These are phyloP conservation scores for Capsicum chinense DNA, from an alignment of 257 asterid genomes.

Conservation along the genomic window DNA sequence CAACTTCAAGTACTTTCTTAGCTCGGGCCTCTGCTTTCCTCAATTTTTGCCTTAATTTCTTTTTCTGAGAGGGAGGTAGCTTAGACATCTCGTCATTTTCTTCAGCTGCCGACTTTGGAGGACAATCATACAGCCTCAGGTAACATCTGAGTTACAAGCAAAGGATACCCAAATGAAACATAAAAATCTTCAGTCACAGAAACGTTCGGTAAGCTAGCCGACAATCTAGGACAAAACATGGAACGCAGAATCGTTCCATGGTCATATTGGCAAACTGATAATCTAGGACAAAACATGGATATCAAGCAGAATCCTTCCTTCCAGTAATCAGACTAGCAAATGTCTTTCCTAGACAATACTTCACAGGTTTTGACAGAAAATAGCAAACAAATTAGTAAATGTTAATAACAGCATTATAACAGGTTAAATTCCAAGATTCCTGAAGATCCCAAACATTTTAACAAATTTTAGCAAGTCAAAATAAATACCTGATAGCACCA, in stretches of 20 bases:
- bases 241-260: neutral
- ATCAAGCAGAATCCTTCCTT: neutral
- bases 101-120: constrained; percentile 77
- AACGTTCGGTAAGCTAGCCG: constrained; percentile 1
- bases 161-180: constrained; percentile 25
- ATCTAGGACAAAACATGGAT: constrained; percentile 19
- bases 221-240: neutral
- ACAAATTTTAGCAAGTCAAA: constrained; percentile 19
- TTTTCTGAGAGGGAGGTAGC: constrained; percentile 87
- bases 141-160: constrained; percentile 70
- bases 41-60: constrained; percentile 91
- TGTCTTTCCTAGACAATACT: constrained; percentile 1
- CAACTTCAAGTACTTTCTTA: constrained; percentile 65
- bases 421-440: neutral
- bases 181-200: neutral
- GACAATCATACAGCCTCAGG: constrained; percentile 85
- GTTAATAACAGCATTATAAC: neutral
- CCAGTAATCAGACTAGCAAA: neutral
- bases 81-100: constrained; percentile 87
- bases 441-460: constrained; percentile 5
- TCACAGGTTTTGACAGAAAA: neutral
- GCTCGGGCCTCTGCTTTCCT: constrained; percentile 98
- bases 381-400: neutral
- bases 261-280: neutral
- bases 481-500: constrained; percentile 75